Conservation (phyloP, 2,329 filamentous ascomycete genomes). For the Colletotrichum incanum region DNA sequence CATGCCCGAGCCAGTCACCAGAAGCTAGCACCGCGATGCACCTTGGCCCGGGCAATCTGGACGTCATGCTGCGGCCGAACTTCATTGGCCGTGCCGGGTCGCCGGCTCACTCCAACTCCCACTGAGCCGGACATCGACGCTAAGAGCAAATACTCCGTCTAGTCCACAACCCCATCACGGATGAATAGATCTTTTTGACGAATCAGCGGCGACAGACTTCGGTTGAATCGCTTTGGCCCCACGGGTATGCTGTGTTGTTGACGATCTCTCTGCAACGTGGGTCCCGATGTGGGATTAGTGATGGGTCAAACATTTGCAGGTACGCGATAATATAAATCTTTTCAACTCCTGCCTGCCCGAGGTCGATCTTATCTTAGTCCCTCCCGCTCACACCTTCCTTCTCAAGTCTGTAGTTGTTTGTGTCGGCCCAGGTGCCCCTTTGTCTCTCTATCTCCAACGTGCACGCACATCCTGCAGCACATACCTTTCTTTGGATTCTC, state of each 20-base stretch:
- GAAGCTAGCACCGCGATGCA: too few species aligned
- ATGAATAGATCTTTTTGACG: constrained; percentile 26
- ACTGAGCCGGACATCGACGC: constrained; percentile 4
- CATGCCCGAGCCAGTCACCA: too few species aligned
- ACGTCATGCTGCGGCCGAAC: background rate
- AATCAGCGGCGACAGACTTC: constrained; percentile 48
- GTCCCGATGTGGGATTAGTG: constrained; percentile 19
- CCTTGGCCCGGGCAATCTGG: background rate
- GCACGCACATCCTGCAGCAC: constrained; percentile 8
- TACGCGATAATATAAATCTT: constrained; percentile 32
- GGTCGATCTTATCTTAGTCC: background rate
- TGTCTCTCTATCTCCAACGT: constrained; percentile 1
- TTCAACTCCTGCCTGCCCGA: background rate
- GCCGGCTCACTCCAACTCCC: background rate
- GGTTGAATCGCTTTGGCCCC: constrained; percentile 58
- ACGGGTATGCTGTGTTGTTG: constrained; percentile 50
- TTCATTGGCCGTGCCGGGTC: constrained; percentile 3
- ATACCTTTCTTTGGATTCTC: background rate
- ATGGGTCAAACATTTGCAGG: constrained; percentile 14
- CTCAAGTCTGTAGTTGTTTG: background rate
- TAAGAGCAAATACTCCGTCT: constrained; percentile 12
- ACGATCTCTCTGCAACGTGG: constrained; percentile 29
- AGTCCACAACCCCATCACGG: constrained; percentile 13
- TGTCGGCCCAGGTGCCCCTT: background rate
- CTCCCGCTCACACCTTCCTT: background rate